These are phyloP conservation scores for Colletotrichum sp. DNA, from an alignment of 2,329 filamentous ascomycete genomes.

Conservation along the genomic window DNA sequence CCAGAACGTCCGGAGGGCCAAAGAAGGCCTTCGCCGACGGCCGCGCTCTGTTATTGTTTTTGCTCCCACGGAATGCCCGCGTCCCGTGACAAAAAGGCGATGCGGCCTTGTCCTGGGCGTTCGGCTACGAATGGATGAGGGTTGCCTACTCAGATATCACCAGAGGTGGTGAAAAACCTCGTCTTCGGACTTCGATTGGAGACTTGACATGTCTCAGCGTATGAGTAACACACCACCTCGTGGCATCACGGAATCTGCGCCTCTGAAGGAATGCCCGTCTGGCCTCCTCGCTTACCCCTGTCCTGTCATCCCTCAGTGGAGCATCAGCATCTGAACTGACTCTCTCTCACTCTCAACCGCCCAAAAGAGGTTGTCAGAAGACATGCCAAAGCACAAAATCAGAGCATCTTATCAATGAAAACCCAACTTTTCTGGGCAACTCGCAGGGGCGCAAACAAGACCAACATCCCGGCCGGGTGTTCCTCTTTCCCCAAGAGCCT, in stretches of 20 bases:
- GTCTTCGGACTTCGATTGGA: conserved; percentile 10
- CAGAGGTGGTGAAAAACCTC: neutral
- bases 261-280: neutral
- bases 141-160: conserved; percentile 7
- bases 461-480: neutral
- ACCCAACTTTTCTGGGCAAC: neutral
- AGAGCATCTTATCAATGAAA: neutral
- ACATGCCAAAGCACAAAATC: neutral
- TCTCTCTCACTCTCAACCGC: conserved; percentile 3
- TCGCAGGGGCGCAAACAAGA: conserved; percentile 5
- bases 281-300: conserved; percentile 17
- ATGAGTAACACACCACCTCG: conserved; percentile 13
- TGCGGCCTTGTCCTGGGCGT: conserved; percentile 7
- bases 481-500: neutral
- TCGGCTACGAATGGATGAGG: neutral
- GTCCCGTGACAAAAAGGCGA: conserved; percentile 12
- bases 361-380: neutral
- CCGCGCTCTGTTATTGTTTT: neutral
- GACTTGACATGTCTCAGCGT: neutral
- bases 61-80: neutral
- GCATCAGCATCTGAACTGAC: neutral
- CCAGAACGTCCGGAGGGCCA: neutral
- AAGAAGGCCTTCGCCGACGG: neutral
- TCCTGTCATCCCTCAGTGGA: conserved; percentile 1
- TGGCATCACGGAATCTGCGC: conserved; percentile 9